phyloP scores from a whole-genome alignment of 371 early-diverging fungal species.

The Syncephalastrum contaminatum region DNA sequence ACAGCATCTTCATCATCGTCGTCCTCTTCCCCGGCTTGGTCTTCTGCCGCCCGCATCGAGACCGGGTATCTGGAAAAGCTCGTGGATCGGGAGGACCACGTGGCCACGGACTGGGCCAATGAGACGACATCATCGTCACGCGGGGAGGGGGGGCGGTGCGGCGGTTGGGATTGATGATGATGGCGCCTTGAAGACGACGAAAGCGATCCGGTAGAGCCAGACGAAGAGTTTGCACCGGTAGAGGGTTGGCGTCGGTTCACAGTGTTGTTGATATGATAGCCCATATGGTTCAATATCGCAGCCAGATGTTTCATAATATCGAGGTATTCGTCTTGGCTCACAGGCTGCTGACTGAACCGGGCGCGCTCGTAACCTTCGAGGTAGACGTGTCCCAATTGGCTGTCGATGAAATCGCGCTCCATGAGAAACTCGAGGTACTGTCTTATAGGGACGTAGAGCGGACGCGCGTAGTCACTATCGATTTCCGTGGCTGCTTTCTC shows the following conservation, averaged over 20 bases:
- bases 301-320: conserved; percentile 50
- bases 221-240: background rate
- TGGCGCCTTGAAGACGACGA: background rate
- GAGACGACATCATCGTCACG: conserved; percentile 25
- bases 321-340: conserved; percentile 37
- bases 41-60: conserved; percentile 1
- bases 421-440: conserved; percentile 58
- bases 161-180: background rate
- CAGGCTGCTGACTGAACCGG: conserved; percentile 44
- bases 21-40: conserved; percentile 8
- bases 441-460: conserved; percentile 51
- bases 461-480: conserved; percentile 42
- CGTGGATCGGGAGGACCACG: conserved; percentile 22
- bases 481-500: conserved; percentile 54
- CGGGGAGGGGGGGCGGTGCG: background rate
- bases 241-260: background rate
- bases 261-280: conserved; percentile 17
- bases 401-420: conserved; percentile 44
- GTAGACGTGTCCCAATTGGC: conserved; percentile 49
- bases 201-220: too few species aligned
- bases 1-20: conserved; percentile 16
- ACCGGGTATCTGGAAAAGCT: conserved; percentile 6
- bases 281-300: conserved; percentile 45
- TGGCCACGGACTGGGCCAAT: conserved; percentile 24
- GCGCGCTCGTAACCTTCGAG: conserved; percentile 58